Conservation (phyloP, 441 rosid species). For the Erodium trifolium region DNA sequence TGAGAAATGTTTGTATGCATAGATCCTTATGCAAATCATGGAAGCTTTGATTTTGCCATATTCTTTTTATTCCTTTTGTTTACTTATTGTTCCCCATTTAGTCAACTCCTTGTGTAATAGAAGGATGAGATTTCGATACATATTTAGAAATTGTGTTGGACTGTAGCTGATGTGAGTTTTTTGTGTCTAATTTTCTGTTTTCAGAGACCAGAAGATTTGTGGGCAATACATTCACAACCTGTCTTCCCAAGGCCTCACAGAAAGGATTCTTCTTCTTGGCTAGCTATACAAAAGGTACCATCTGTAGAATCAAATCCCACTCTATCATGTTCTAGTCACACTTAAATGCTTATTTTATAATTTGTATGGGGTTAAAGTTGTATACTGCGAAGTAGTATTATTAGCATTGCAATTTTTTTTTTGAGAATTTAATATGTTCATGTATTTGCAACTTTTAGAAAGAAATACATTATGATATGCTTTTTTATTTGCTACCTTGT, state of each 20-base stretch:
- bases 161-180: constrained; percentile 17
- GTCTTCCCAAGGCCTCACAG: constrained; percentile 83
- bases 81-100: not conserved
- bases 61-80: not conserved
- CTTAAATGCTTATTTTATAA: not conserved
- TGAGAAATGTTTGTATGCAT: not conserved
- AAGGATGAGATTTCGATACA: not conserved
- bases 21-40: not conserved
- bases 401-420: not conserved
- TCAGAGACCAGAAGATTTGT: constrained; percentile 90
- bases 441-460: not conserved
- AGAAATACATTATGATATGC: not conserved
- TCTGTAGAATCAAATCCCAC: not conserved
- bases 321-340: not conserved
- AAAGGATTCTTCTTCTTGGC: constrained; percentile 62
- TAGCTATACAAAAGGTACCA: constrained; percentile 70
- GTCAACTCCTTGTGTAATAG: not conserved
- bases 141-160: not conserved
- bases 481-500: not conserved
- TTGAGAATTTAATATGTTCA: not conserved
- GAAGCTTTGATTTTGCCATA: not conserved
- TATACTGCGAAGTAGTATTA: not conserved
- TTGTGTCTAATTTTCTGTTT: constrained; percentile 21
- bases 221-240: constrained; percentile 76
- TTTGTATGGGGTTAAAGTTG: not conserved